A percentile compares a stretch with the other conserved stretches of the same genome.
These are phyloP conservation scores for Calonectria leucothoes DNA, from an alignment of 2,329 filamentous ascomycete species.

Conservation along the genomic window DNA sequence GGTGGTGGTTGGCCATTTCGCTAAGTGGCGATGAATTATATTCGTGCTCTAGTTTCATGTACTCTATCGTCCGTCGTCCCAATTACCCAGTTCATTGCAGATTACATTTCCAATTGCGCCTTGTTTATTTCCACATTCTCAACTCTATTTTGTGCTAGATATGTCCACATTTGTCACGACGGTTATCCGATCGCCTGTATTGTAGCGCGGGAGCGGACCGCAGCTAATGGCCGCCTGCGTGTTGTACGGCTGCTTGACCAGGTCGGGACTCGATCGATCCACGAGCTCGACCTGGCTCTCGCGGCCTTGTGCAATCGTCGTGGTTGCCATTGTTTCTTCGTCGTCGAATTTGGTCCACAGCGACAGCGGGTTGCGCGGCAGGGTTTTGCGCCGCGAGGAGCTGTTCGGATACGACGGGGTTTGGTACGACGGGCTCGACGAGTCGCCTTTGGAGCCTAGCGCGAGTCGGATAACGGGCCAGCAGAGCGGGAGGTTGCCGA, in stretches of 20 bases:
- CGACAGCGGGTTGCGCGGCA: constrained; percentile 34
- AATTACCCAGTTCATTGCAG: not conserved
- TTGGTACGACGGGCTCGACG: constrained; percentile 34
- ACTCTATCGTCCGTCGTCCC: not conserved
- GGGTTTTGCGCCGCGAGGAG: constrained; percentile 33
- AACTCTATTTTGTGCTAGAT: constrained; percentile 22
- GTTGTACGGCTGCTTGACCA: constrained; percentile 26
- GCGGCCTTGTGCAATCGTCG: constrained; percentile 26
- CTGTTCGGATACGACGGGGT: constrained; percentile 32
- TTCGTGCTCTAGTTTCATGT: not conserved
- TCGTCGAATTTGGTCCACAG: constrained; percentile 47
- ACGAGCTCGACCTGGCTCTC: constrained; percentile 47
- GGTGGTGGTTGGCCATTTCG: not conserved
- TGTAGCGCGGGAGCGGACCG: constrained; percentile 1
- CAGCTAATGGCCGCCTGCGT: constrained; percentile 16
- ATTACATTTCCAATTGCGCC: not conserved
- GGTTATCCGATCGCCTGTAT: constrained; percentile 35
- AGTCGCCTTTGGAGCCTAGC: constrained; percentile 36
- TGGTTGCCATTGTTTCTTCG: constrained; percentile 29
- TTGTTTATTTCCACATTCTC: constrained; percentile 14
- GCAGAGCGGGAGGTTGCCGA: constrained; percentile 70
- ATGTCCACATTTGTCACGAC: constrained; percentile 45
- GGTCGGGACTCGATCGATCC: constrained; percentile 25
- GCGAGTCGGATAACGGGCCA: constrained; percentile 66
- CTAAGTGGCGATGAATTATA: not conserved